Evolutionary conservation across 106 monocot species (phyloP).

Genomic region (Amphibolis antarctica): DNA sequence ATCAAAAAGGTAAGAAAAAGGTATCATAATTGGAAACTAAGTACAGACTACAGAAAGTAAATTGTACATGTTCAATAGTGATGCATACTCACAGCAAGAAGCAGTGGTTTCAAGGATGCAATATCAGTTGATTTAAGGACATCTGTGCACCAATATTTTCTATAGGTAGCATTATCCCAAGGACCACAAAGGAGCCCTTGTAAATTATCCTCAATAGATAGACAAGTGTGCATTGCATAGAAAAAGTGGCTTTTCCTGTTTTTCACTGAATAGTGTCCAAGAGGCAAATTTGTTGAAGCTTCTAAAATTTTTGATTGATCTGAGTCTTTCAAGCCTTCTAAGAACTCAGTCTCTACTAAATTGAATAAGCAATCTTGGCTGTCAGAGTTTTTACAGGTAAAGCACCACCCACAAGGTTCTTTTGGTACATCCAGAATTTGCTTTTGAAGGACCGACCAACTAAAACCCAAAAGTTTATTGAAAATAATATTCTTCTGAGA

Average conservation of each 20-base stretch:
- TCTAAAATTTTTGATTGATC: too few relatives aligned
- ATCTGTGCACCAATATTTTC: conserved; percentile 47
- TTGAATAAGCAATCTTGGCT: conserved; percentile 52
- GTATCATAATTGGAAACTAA: not conserved
- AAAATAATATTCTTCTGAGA: conserved; percentile 47
- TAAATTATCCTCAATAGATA: conserved; percentile 57
- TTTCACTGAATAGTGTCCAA: conserved; percentile 30
- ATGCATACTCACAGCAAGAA: conserved; percentile 59
- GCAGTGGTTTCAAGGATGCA: conserved; percentile 36
- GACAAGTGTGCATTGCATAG: conserved; percentile 36
- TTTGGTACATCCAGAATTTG: conserved; percentile 30
- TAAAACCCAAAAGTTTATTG: conserved; percentile 24
- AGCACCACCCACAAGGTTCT: conserved; percentile 95
- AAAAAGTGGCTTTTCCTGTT: conserved; percentile 45
- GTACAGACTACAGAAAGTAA: not conserved
- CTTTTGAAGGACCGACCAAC: conserved; percentile 37
- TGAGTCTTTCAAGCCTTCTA: conserved; percentile 22
- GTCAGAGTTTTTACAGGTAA: conserved; percentile 41
- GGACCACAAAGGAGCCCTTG: conserved; percentile 66
- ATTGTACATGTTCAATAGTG: not conserved
- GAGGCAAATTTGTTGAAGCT: not conserved
- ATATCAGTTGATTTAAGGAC: conserved; percentile 59
- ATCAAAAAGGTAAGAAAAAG: not conserved
- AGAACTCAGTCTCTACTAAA: conserved; percentile 23
- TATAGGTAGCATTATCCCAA: conserved; percentile 69